Base-by-base conservation (phyloP, 768 basidiomycete species). In the Naganishia vaughanmartiniae region DNA sequence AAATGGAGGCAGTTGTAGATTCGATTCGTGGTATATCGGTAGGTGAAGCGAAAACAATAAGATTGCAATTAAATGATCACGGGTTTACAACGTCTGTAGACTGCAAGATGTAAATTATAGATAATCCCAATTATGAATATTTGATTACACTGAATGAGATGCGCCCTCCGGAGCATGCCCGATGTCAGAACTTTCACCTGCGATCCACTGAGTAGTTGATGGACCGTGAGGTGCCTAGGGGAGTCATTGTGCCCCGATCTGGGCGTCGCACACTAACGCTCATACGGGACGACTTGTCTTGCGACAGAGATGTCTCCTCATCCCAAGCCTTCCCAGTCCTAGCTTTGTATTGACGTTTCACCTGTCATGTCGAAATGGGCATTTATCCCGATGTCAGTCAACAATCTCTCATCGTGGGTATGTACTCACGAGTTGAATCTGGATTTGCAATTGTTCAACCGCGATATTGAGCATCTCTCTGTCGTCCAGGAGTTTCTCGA, bases 341-440 rank as follows among this genome's bases (percentile, higher is more conserved):
- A 15, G 60, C 26, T 63, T 63, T 63, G 30, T 63, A 63, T 63
- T 63, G 60, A 26, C 60, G 60, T 34, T 63, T 63, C 39, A 63
- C 60, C 60, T 63, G 24, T 46, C 46, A 17, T 28, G n/a, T 28
- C 24, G 48, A 42, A 5, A 45, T 2, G 33, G 34, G n/a, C n/a
- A n/a, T 26, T 26, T 30, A 3, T 12, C 17, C 26, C 36, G 30
- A 14, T 42, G n/a, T 15, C 24, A 46, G n/a, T 19, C 11, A 42
- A 1, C 17, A 17, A 12, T 42, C 17, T 42, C 30, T n/a, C 7
- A 42, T 45, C 12, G 4, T 1, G n/a, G 0, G 14, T 2, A 42
- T 42, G 24, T 3, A 63, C 39, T 63, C 30, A 63, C 60, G 34
- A 63, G 42, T 46, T 63, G 60, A 19, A 63, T 63, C 24, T 63